Conservation (phyloP, 108 stramenopile genomes). For the Skeletonema menzelii region DNA sequence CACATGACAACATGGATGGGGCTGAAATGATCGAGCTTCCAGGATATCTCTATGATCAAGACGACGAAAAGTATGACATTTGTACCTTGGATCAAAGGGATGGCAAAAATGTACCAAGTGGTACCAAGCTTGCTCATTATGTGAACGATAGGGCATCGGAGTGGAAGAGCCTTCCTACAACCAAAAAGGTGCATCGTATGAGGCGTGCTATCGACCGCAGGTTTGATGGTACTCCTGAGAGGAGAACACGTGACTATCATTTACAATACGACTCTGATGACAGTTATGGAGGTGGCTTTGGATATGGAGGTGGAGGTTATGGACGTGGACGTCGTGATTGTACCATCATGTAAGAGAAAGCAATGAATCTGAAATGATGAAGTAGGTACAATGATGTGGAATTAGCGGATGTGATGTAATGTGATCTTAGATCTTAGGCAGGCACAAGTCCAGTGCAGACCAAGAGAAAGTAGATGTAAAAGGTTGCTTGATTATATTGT, state of each 20-base stretch:
- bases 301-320: neutral
- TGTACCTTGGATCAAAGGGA: neutral
- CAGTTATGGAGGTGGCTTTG: slow-evolving; percentile 1
- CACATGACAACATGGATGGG: slow-evolving; percentile 8
- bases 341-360: slow-evolving; percentile 11
- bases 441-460: neutral
- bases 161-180: slow-evolving; percentile 13
- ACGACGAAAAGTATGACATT: neutral
- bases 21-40: slow-evolving; percentile 1
- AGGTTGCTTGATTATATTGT: too few species aligned
- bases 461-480: neutral
- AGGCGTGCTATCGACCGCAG: slow-evolving; percentile 9
- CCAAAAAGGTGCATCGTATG: slow-evolving; percentile 11
- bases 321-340: slow-evolving; percentile 4
- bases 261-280: neutral
- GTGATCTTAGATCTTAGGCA: too few species aligned
- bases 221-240: slow-evolving; percentile 11
- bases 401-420: neutral
- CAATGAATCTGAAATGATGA: neutral
- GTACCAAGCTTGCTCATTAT: slow-evolving; percentile 8
- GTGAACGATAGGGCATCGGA: slow-evolving; percentile 14
- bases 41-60: slow-evolving; percentile 2
- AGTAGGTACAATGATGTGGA: neutral
- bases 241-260: slow-evolving; percentile 15
- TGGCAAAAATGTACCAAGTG: neutral